These are phyloP conservation scores for Paracorniculantispora psalliotae DNA, from an alignment of 2,329 filamentous ascomycete genomes.

Conservation along the genomic window DNA sequence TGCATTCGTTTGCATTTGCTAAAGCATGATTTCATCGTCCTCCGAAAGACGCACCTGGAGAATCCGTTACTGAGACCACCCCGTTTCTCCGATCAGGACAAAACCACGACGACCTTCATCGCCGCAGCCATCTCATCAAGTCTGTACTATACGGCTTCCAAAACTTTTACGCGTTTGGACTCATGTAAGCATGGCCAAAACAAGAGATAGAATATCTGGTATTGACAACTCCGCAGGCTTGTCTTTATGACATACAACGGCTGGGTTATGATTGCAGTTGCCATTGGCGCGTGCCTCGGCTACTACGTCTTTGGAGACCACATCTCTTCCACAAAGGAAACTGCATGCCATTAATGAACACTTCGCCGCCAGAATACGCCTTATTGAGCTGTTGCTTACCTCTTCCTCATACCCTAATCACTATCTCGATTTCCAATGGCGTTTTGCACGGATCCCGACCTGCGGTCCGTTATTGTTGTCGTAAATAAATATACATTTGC, in stretches of 20 bases:
- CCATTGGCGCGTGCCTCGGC: slow-evolving; percentile 81
- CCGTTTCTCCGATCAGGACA: slow-evolving; percentile 69
- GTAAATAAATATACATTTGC: slow-evolving; percentile 4
- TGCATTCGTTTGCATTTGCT: slow-evolving; percentile 2
- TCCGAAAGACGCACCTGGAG: slow-evolving; percentile 4
- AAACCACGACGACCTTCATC: slow-evolving; percentile 55
- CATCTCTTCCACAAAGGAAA: slow-evolving; percentile 71
- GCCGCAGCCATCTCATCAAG: slow-evolving; percentile 72
- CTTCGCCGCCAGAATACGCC: neutral
- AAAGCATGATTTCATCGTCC: neutral
- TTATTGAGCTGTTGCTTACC: neutral
- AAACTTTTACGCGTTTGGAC: slow-evolving; percentile 98
- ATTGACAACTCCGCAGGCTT: slow-evolving; percentile 57
- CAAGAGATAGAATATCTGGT: neutral
- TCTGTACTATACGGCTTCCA: slow-evolving; percentile 82
- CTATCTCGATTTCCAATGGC: neutral
- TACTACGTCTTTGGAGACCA: slow-evolving; percentile 75
- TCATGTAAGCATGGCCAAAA: slow-evolving; percentile 69
- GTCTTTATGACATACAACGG: slow-evolving; percentile 99
- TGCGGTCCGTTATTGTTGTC: too few species aligned
- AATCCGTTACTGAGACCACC: slow-evolving; percentile 55
- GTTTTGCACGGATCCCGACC: too few species aligned
- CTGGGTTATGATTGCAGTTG: slow-evolving; percentile 91
- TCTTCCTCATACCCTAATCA: neutral
- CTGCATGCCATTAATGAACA: slow-evolving; percentile 72